A percentile compares a stretch with the other conserved stretches of the same genome.
phyloP scores from a whole-genome alignment of 2,329 filamentous ascomycete species.

The Pseudogymnoascus pannorum region DNA sequence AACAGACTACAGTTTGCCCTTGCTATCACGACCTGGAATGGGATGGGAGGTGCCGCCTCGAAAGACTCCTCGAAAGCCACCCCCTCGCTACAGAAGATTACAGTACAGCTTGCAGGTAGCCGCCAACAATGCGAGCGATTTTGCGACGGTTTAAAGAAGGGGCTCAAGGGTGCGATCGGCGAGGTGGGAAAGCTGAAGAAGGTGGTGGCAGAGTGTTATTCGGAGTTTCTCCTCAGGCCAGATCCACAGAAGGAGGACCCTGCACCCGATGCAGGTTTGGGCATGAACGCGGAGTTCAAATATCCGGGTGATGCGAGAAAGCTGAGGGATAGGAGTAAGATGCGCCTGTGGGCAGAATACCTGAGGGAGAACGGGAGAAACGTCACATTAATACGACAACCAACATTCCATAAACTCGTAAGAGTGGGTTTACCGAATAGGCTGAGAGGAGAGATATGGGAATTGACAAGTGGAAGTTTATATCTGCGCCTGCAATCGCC shows the following conservation, averaged over 20 bases:
- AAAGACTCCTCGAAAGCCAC: constrained; percentile 39
- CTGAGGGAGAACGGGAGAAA: constrained; percentile 92
- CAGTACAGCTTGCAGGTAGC: constrained; percentile 82
- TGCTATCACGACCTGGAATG: constrained; percentile 92
- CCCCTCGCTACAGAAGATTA: constrained; percentile 70
- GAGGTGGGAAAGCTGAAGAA: constrained; percentile 78
- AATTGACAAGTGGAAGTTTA: constrained; percentile 84
- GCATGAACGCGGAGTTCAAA: constrained; percentile 67
- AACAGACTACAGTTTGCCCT: constrained; percentile 63
- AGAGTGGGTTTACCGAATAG: constrained; percentile 91
- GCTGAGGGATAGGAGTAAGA: constrained; percentile 89
- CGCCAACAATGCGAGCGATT: constrained; percentile 88
- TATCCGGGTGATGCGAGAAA: constrained; percentile 95
- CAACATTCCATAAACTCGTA: constrained; percentile 96
- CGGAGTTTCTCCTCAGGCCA: constrained; percentile 67
- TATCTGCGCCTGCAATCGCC: constrained; percentile 84
- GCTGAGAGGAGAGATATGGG: constrained; percentile 90
- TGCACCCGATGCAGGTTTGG: constrained; percentile 84
- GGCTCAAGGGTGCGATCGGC: constrained; percentile 76
- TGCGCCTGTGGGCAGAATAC: constrained; percentile 96
- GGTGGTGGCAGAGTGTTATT: constrained; percentile 81
- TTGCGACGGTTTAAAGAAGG: constrained; percentile 90
- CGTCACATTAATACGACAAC: constrained; percentile 83
- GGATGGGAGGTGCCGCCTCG: constrained; percentile 47
- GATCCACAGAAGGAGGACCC: constrained; percentile 54